Conservation (phyloP, 2,329 filamentous ascomycete genomes). For the Cytospora piceicola region DNA sequence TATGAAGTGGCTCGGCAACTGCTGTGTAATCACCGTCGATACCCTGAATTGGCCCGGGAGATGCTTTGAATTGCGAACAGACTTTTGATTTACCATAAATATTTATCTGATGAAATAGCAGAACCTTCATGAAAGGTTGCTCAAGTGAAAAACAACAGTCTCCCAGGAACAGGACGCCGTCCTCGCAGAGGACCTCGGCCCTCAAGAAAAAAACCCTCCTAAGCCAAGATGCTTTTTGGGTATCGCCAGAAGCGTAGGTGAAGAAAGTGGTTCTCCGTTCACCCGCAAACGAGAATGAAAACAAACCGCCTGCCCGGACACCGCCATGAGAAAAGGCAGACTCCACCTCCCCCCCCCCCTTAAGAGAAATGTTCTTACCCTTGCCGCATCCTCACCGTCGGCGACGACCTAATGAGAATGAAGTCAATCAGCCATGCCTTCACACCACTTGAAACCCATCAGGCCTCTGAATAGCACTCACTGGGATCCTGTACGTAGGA, state of each 20-base stretch:
- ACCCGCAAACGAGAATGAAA: background rate
- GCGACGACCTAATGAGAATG: slow-evolving; percentile 12
- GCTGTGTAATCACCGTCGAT: background rate
- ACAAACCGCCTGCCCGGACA: background rate
- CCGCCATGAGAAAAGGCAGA: slow-evolving; percentile 3
- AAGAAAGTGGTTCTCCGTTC: background rate
- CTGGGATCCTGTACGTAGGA: slow-evolving; percentile 14
- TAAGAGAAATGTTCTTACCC: slow-evolving; percentile 6
- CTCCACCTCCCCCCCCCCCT: background rate
- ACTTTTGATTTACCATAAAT: slow-evolving; percentile 4
- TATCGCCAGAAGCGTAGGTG: background rate
- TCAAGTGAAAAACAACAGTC: background rate
- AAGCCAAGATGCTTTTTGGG: background rate
- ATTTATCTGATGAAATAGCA: background rate
- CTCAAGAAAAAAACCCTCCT: slow-evolving; percentile 4
- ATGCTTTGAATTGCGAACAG: slow-evolving; percentile 2
- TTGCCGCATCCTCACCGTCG: slow-evolving; percentile 17
- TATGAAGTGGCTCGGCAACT: slow-evolving; percentile 19
- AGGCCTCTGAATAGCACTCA: background rate
- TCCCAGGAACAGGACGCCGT: background rate
- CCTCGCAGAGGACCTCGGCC: background rate
- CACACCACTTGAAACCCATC: background rate
- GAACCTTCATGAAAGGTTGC: background rate
- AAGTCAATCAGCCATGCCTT: slow-evolving; percentile 2
- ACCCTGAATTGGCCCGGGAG: background rate